A percentile compares a stretch with the other conserved stretches of the same genome.
Evolutionary conservation across 2,329 filamentous ascomycete species (phyloP).

Genomic region (Leptodontidium sp.): DNA sequence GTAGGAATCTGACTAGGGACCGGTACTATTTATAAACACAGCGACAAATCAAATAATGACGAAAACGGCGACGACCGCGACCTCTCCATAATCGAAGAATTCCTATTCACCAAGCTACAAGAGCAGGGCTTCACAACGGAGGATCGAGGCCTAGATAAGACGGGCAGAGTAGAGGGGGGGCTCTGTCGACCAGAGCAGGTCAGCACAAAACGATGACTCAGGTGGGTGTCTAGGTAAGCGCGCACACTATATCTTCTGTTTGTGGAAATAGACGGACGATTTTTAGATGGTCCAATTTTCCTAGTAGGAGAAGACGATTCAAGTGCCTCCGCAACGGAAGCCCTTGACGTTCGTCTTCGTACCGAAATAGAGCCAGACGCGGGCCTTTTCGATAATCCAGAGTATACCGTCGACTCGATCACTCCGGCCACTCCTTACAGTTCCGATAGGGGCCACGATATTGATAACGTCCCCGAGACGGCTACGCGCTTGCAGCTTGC

Average conservation of each 20-base stretch:
- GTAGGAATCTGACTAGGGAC: constrained; percentile 24
- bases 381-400: constrained; percentile 28
- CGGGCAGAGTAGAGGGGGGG: constrained; percentile 23
- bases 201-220: constrained; percentile 30
- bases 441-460: constrained; percentile 35
- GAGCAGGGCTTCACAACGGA: constrained; percentile 29
- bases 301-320: constrained; percentile 29
- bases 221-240: constrained; percentile 28
- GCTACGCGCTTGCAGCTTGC: constrained; percentile 29
- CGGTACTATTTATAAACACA: constrained; percentile 20
- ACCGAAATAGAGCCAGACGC: constrained; percentile 22
- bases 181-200: constrained; percentile 26
- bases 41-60: constrained; percentile 26
- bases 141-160: constrained; percentile 24
- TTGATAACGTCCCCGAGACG: constrained; percentile 36
- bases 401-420: constrained; percentile 32
- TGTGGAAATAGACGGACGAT: constrained; percentile 27
- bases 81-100: constrained; percentile 33
- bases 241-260: constrained; percentile 25
- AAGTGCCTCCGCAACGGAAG: constrained; percentile 32
- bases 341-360: constrained; percentile 28
- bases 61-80: constrained; percentile 27
- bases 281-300: constrained; percentile 37
- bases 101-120: constrained; percentile 31
- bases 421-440: constrained; percentile 31